Evolutionary conservation across 805 yeast genomes (phyloP).

Genomic region (Metschnikowia vanudenii): DNA sequence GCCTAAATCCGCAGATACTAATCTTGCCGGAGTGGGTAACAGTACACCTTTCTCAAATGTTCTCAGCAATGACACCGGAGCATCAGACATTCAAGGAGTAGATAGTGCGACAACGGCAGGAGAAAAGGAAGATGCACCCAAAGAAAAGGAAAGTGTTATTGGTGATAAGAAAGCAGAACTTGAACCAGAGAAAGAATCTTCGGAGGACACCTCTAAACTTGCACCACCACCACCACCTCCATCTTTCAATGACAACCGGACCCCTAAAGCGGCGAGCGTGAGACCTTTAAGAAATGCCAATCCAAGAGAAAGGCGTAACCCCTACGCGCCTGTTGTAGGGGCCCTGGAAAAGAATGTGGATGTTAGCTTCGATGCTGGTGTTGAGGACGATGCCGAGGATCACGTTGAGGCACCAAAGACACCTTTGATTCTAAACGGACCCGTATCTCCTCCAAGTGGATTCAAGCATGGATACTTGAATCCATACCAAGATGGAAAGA

Average conservation of each 20-base stretch:
- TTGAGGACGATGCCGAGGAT: constrained; percentile 9
- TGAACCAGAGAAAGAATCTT: background rate
- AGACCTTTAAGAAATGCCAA: background rate
- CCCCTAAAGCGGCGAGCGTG: background rate
- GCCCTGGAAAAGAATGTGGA: constrained; percentile 26
- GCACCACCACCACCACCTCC: constrained; percentile 3
- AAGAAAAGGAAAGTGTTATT: background rate
- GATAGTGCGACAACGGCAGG: background rate
- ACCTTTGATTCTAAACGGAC: constrained; percentile 13
- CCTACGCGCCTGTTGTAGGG: constrained; percentile 5
- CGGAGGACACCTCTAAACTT: background rate
- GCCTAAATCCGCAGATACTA: constrained; percentile 2
- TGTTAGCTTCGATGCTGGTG: constrained; percentile 30
- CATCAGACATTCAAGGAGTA: background rate
- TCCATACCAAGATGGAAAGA: constrained; percentile 25
- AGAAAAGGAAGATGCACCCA: background rate
- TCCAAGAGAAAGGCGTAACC: constrained; percentile 3
- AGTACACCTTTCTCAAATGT: constrained; percentile 4
- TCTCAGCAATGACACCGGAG: background rate
- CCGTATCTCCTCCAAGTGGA: constrained; percentile 2
- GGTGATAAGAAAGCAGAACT: background rate
- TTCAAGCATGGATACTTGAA: constrained; percentile 23
- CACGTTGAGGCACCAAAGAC: constrained; percentile 2
- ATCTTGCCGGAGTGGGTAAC: background rate
- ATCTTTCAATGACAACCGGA: background rate